These are phyloP conservation scores for Tetradesmus obliquus DNA, from an alignment of 139 green algal species.

Conservation along the genomic window DNA sequence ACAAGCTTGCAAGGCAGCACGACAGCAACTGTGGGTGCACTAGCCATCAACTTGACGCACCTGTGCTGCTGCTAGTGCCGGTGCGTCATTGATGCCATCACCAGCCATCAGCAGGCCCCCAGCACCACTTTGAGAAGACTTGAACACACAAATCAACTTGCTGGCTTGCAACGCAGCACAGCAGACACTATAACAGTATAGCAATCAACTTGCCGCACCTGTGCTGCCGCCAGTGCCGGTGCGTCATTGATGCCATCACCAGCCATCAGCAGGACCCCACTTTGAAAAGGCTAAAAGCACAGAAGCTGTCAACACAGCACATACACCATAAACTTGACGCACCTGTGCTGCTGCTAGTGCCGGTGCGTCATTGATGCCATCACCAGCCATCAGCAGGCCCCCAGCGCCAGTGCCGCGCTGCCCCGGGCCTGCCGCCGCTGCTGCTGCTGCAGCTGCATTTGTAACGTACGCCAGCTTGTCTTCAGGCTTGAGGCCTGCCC, in stretches of 20 bases:
- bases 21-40: too few species aligned
- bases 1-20: background rate
- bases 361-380: slow-evolving; percentile 86
- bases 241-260: slow-evolving; percentile 89
- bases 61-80: too few species aligned
- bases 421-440: background rate
- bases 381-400: slow-evolving; percentile 86
- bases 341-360: slow-evolving; percentile 77
- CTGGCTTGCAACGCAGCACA: too few species aligned
- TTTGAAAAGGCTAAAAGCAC: too few species aligned
- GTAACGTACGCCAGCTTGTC: slow-evolving; percentile 76
- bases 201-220: slow-evolving; percentile 53
- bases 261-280: slow-evolving; percentile 91
- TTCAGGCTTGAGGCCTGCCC: slow-evolving; percentile 76
- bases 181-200: too few species aligned
- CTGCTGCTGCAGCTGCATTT: slow-evolving; percentile 27
- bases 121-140: too few species aligned
- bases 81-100: too few species aligned
- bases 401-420: background rate
- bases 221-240: slow-evolving; percentile 73
- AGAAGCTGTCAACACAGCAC: background rate
- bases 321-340: too few species aligned
- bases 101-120: too few species aligned
- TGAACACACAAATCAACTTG: too few species aligned
- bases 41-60: too few species aligned